Percentiles rank a stretch among this genome's conserved stretches.
Evolutionary conservation across 495 filamentous ascomycete genomes (phyloP).

Genomic region (Penicillium egyptiacum): DNA sequence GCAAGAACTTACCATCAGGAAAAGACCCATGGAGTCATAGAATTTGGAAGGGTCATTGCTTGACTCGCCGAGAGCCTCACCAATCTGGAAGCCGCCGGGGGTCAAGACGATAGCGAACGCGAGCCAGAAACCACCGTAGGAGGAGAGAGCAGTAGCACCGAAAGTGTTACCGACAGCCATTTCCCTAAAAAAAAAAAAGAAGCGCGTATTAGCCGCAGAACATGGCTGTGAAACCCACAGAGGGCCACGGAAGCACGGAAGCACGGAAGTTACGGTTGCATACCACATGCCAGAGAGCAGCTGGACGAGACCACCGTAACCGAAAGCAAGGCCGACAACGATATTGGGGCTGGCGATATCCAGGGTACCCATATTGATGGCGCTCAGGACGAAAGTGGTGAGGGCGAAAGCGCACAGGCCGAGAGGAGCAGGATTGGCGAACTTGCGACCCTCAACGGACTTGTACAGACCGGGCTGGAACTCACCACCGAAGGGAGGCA

Average conservation of each 20-base stretch:
- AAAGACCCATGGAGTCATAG: conserved; percentile 75
- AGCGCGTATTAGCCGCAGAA: neutral
- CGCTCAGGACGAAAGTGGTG: conserved; percentile 89
- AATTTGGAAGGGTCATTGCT: conserved; percentile 39
- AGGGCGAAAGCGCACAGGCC: conserved; percentile 88
- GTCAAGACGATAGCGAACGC: conserved; percentile 87
- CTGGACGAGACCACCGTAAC: conserved; percentile 88
- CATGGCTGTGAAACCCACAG: neutral
- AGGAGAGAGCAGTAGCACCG: conserved; percentile 93
- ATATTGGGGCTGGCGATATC: conserved; percentile 62
- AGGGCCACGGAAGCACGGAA: neutral
- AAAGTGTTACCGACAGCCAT: conserved; percentile 99
- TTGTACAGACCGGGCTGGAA: conserved; percentile 94
- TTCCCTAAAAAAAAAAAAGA: conserved; percentile 61
- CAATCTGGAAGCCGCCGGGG: conserved; percentile 69
- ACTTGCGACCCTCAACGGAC: conserved; percentile 71
- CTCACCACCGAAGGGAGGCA: conserved; percentile 90
- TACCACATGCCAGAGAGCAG: conserved; percentile 97
- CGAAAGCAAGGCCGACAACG: conserved; percentile 68
- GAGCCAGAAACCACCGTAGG: conserved; percentile 98
- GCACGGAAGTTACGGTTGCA: conserved; percentile 37
- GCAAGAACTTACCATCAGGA: conserved; percentile 63
- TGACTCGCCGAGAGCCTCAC: conserved; percentile 20
- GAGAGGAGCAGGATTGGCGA: conserved; percentile 85
- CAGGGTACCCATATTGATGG: conserved; percentile 74